Percentiles rank a stretch among this genome's conserved stretches.
phyloP scores from a whole-genome alignment of 2,329 filamentous ascomycete genomes.

The Claviceps pazoutovae region DNA sequence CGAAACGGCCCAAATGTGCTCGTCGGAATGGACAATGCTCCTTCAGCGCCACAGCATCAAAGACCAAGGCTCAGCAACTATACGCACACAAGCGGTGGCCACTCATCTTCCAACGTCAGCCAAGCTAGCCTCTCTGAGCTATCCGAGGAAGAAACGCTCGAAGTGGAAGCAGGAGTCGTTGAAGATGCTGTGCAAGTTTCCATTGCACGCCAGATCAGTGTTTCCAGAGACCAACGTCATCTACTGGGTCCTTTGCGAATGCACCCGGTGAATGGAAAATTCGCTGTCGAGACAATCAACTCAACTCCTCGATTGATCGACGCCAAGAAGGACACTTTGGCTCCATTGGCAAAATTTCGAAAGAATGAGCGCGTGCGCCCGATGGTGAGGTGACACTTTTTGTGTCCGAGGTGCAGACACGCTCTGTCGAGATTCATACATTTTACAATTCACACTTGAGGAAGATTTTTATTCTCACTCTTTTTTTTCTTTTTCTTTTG shows the following conservation, averaged over 20 bases:
- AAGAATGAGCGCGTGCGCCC: constrained; percentile 40
- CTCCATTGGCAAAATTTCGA: constrained; percentile 25
- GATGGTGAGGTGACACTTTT: constrained; percentile 26
- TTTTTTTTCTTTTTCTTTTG: neutral
- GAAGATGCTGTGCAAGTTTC: constrained; percentile 49
- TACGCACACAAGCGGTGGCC: neutral
- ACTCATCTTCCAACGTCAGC: neutral
- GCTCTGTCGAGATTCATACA: neutral
- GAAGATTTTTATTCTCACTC: neutral
- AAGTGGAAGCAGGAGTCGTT: constrained; percentile 19
- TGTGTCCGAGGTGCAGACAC: no score
- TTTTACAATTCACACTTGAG: neutral
- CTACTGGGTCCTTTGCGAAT: constrained; percentile 40
- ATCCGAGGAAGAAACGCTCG: constrained; percentile 5
- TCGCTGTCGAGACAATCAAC: constrained; percentile 23
- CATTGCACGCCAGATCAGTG: constrained; percentile 53
- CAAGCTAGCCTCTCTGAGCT: neutral
- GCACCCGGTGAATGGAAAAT: constrained; percentile 5
- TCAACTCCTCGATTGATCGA: constrained; percentile 34
- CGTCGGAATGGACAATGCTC: neutral
- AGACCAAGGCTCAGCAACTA: neutral
- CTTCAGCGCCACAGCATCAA: neutral
- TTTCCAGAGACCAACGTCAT: constrained; percentile 47
- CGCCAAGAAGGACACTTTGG: constrained; percentile 15
- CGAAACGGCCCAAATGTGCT: neutral